A percentile compares a stretch with the other conserved stretches of the same genome.
Conservation (phyloP, 2,329 filamentous ascomycete genomes). For the Trichoderma afroharzianum region DNA sequence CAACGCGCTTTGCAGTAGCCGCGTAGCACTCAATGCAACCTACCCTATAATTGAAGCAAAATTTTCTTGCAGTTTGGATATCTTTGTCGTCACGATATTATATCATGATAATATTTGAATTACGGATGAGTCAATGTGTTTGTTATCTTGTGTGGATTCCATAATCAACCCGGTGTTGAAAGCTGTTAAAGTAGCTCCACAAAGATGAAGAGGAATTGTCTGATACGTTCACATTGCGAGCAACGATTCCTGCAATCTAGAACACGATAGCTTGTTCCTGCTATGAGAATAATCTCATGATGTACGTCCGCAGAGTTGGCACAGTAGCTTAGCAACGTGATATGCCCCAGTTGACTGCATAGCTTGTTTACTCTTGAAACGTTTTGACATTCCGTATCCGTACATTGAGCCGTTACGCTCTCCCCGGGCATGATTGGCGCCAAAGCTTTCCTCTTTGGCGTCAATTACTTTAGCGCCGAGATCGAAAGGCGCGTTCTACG, state of each 20-base stretch:
- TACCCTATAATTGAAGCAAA: background rate
- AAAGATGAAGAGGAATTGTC: background rate
- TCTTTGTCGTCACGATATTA: background rate
- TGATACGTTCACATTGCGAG: background rate
- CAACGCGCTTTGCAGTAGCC: background rate
- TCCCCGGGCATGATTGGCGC: background rate
- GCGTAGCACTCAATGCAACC: background rate
- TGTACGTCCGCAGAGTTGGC: background rate
- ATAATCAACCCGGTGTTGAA: background rate
- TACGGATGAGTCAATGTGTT: background rate
- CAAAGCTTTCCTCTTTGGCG: background rate
- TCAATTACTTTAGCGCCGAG: background rate
- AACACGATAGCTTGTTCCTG: background rate
- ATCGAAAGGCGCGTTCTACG: background rate
- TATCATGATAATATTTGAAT: background rate
- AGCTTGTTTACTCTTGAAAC: background rate
- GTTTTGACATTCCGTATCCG: constrained; percentile 1
- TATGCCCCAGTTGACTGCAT: background rate
- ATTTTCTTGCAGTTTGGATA: background rate
- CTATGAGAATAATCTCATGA: background rate
- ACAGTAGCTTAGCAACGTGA: background rate
- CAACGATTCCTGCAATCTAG: background rate
- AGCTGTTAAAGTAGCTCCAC: background rate
- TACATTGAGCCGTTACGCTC: background rate
- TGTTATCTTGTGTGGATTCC: background rate